Evolutionary conservation across 2,329 filamentous ascomycete species (phyloP).

Genomic region (Xylaria sp.): DNA sequence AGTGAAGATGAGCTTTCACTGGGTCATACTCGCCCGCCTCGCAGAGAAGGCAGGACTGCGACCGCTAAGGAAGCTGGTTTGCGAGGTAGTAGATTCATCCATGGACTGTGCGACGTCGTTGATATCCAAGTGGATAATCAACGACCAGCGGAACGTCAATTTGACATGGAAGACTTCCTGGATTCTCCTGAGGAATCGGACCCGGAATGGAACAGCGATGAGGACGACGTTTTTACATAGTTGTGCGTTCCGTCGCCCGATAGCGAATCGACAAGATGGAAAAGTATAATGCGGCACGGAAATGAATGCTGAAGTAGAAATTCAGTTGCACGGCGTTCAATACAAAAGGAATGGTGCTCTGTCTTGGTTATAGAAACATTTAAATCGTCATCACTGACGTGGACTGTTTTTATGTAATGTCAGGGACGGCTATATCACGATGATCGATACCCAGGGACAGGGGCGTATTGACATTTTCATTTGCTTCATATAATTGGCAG

Average conservation of each 20-base stretch:
- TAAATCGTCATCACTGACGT: constrained; percentile 22
- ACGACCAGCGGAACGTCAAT: constrained; percentile 71
- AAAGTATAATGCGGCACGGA: background rate
- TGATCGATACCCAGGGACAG: constrained; percentile 22
- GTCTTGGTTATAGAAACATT: constrained; percentile 5
- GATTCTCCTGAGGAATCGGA: constrained; percentile 60
- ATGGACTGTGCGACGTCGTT: constrained; percentile 74
- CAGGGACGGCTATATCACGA: constrained; percentile 8
- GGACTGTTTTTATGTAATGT: constrained; percentile 9
- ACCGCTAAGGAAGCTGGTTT: constrained; percentile 21
- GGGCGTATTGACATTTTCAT: background rate
- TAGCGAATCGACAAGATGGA: background rate
- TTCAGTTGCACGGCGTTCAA: constrained; percentile 13
- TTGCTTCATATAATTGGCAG: background rate
- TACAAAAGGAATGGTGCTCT: background rate
- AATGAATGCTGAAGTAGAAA: background rate
- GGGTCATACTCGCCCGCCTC: constrained; percentile 19
- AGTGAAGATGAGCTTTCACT: constrained; percentile 41
- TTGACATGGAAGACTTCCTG: constrained; percentile 74
- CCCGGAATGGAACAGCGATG: constrained; percentile 61
- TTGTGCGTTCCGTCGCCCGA: background rate
- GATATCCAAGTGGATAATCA: constrained; percentile 78
- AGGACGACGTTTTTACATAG: constrained; percentile 34
- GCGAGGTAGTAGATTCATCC: constrained; percentile 50
- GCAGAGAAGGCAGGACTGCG: constrained; percentile 21